Evolutionary conservation across 345 rosid genomes (phyloP).

Genomic region (Camelina sativa): DNA sequence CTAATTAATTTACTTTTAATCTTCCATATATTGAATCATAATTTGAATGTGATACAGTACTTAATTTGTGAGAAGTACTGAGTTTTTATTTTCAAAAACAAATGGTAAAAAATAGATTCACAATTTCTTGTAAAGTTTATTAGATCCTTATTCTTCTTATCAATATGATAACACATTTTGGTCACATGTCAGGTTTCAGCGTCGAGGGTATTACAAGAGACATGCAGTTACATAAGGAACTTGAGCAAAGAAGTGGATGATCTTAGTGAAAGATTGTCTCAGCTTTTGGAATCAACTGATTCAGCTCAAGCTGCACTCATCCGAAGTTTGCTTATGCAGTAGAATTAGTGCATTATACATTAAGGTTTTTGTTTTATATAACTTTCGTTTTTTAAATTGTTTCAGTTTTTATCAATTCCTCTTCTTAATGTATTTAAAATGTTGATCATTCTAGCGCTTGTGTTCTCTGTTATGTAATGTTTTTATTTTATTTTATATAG

Average conservation of each 20-base stretch:
- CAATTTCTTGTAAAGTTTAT: too few relatives aligned
- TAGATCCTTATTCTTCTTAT: neutral
- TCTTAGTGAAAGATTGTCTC: slow-evolving; percentile 59
- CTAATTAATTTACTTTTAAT: neutral
- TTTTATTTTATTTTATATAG: slow-evolving; percentile 6
- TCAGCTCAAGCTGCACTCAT: slow-evolving; percentile 76
- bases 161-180: neutral
- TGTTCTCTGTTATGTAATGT: slow-evolving; percentile 18
- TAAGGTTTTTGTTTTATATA: neutral
- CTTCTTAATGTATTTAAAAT: slow-evolving; percentile 12
- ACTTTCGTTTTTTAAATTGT: too few relatives aligned
- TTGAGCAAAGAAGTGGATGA: slow-evolving; percentile 59
- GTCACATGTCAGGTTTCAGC: slow-evolving; percentile 47
- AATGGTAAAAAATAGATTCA: neutral
- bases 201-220: slow-evolving; percentile 52
- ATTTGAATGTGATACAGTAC: neutral
- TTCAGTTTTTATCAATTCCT: neutral
- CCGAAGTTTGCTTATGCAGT: slow-evolving; percentile 72
- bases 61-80: neutral
- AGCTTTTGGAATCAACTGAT: slow-evolving; percentile 52
- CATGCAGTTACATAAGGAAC: slow-evolving; percentile 57
- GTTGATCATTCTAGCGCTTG: slow-evolving; percentile 14
- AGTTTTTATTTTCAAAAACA: neutral
- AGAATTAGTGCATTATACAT: slow-evolving; percentile 1
- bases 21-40: neutral